phyloP scores from a whole-genome alignment of 2,329 filamentous ascomycete genomes.

The Cryphonectria naterciae region DNA sequence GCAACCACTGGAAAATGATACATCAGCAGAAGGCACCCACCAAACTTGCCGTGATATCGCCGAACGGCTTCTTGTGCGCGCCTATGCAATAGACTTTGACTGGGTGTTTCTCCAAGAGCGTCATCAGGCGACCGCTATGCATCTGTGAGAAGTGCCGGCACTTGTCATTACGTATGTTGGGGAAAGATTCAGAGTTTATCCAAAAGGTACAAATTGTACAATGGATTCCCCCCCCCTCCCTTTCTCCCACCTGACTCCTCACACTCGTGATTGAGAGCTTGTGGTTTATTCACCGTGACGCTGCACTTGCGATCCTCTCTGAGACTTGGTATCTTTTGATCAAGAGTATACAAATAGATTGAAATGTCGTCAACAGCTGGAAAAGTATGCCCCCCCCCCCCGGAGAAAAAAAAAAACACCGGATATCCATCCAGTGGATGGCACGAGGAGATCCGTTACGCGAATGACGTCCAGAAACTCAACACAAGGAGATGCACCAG shows the following conservation, averaged over 20 bases:
- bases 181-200: background rate
- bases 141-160: background rate
- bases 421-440: background rate
- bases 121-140: background rate
- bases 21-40: background rate
- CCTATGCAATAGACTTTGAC: background rate
- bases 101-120: slow-evolving; percentile 6
- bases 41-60: slow-evolving; percentile 18
- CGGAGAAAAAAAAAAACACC: background rate
- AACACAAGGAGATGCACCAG: background rate
- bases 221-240: background rate
- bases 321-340: background rate
- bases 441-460: background rate
- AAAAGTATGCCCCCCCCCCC: slow-evolving; percentile 18
- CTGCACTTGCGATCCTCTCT: background rate
- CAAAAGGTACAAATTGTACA: background rate
- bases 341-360: background rate
- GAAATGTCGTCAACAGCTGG: slow-evolving; percentile 28
- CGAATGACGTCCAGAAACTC: background rate
- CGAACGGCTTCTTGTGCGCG: background rate
- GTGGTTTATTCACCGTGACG: background rate
- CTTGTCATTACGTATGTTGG: slow-evolving; percentile 7
- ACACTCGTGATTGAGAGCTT: background rate
- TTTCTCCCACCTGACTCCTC: background rate
- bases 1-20: background rate